These are phyloP conservation scores for Fusarium albidum DNA, from an alignment of 2,329 filamentous ascomycete genomes.

Conservation along the genomic window DNA sequence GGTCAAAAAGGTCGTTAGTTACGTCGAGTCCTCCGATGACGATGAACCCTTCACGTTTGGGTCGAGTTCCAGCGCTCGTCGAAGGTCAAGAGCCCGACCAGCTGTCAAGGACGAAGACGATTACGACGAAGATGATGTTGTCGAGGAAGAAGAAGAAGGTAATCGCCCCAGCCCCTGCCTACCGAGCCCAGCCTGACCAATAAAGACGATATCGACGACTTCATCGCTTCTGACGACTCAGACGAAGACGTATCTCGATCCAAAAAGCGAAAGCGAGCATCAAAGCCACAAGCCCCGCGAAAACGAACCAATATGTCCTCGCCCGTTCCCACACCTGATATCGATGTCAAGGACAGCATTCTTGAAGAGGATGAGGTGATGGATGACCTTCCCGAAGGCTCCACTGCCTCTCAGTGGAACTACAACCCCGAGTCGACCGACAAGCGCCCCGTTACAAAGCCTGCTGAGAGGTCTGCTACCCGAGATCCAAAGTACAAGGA, in stretches of 20 bases:
- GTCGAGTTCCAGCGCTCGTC: conserved; percentile 49
- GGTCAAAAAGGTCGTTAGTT: conserved; percentile 72
- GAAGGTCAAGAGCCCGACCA: conserved; percentile 59
- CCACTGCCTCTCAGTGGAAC: conserved; percentile 85
- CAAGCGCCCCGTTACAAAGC: conserved; percentile 47
- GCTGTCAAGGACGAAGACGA: conserved; percentile 74
- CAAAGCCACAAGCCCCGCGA: conserved; percentile 60
- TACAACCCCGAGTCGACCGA: conserved; percentile 60
- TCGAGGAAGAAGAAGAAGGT: conserved; percentile 70
- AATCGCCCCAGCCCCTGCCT: conserved; percentile 7
- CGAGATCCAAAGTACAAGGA: conserved; percentile 54
- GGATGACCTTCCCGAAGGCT: conserved; percentile 66
- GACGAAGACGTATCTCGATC: conserved; percentile 68
- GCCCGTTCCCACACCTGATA: conserved; percentile 22
- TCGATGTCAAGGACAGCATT: conserved; percentile 50
- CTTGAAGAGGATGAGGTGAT: conserved; percentile 64
- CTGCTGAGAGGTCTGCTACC: conserved; percentile 38
- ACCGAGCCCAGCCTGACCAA: conserved; percentile 5
- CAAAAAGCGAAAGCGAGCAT: conserved; percentile 79
- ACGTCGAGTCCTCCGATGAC: conserved; percentile 85
- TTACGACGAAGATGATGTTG: conserved; percentile 73
- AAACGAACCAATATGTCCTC: conserved; percentile 70
- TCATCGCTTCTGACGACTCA: conserved; percentile 86
- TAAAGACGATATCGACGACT: conserved; percentile 80
- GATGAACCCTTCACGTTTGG: conserved; percentile 72